These are phyloP conservation scores for Colletotrichum sublineola DNA, from an alignment of 2,329 filamentous ascomycete genomes.

Conservation along the genomic window DNA sequence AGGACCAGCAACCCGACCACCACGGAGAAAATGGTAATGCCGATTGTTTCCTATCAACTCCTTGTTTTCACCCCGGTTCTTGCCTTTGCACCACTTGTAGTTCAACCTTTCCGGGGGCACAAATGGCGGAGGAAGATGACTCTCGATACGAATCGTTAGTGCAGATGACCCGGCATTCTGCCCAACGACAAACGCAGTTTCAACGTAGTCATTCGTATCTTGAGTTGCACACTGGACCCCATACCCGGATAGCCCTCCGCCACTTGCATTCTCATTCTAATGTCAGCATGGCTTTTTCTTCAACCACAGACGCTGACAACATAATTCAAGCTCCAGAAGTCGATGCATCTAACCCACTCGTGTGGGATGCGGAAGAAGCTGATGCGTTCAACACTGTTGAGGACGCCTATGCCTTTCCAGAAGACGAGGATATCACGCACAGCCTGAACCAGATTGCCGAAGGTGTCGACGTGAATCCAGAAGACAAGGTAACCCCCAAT, in stretches of 20 bases:
- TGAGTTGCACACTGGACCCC: neutral
- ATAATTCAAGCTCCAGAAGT: conserved; percentile 44
- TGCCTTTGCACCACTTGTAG: conserved; percentile 36
- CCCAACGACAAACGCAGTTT: neutral
- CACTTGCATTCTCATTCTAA: conserved; percentile 42
- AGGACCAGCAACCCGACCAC: conserved; percentile 11
- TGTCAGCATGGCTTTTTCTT: conserved; percentile 43
- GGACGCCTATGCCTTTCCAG: conserved; percentile 10
- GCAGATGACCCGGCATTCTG: conserved; percentile 13
- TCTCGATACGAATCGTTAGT: conserved; percentile 26
- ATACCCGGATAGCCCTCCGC: neutral
- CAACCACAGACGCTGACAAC: conserved; percentile 46
- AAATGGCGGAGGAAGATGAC: conserved; percentile 33
- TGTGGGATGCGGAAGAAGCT: conserved; percentile 40
- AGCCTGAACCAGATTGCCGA: conserved; percentile 10
- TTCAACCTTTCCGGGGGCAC: conserved; percentile 16
- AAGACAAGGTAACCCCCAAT: conserved; percentile 40
- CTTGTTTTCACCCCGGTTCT: conserved; percentile 35
- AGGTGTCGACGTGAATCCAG: conserved; percentile 15
- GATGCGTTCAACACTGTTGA: conserved; percentile 6
- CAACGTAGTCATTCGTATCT: neutral
- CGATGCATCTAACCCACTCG: conserved; percentile 47
- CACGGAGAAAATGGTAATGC: conserved; percentile 38
- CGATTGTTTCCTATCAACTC: conserved; percentile 14
- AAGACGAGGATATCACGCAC: conserved; percentile 21